Evolutionary conservation across 176 grass and related monocot genomes (phyloP).

Genomic region (Bothriochloa decipiens): DNA sequence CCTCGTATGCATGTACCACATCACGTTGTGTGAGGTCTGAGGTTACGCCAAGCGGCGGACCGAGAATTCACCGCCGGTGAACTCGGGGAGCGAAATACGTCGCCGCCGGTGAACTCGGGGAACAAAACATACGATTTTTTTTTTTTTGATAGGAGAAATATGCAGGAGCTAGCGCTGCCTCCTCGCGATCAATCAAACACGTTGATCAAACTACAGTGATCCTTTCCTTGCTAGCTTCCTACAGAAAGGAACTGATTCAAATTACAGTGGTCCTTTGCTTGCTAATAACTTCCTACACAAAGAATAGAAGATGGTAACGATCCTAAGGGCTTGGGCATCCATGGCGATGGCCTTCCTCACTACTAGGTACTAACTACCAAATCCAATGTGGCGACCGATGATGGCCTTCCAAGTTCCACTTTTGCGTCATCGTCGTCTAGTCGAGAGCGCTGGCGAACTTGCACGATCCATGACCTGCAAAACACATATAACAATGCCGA

Average conservation of each 20-base stretch:
- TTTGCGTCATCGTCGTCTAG: not conserved
- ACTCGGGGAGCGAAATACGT: not conserved
- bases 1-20: too few relatives aligned
- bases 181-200: not conserved
- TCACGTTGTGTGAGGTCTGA: too few relatives aligned
- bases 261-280: not conserved
- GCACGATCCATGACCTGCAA: slow-evolving; percentile 46
- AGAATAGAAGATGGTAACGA: not conserved
- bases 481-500: not conserved
- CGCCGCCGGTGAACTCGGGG: not conserved
- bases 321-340: slow-evolving; percentile 5
- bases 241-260: not conserved
- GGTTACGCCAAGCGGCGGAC: not conserved
- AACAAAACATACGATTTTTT: not conserved
- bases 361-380: not conserved
- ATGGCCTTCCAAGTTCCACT: not conserved
- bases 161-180: slow-evolving; percentile 4
- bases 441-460: slow-evolving; percentile 36
- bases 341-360: slow-evolving; percentile 33
- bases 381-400: not conserved
- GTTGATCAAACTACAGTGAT: not conserved
- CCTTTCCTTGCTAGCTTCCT: not conserved
- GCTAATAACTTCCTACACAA: not conserved
- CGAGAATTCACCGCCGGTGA: not conserved
- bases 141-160: not conserved